phyloP scores from a whole-genome alignment of 495 filamentous ascomycete species.

The Penicillium tannophilum region DNA sequence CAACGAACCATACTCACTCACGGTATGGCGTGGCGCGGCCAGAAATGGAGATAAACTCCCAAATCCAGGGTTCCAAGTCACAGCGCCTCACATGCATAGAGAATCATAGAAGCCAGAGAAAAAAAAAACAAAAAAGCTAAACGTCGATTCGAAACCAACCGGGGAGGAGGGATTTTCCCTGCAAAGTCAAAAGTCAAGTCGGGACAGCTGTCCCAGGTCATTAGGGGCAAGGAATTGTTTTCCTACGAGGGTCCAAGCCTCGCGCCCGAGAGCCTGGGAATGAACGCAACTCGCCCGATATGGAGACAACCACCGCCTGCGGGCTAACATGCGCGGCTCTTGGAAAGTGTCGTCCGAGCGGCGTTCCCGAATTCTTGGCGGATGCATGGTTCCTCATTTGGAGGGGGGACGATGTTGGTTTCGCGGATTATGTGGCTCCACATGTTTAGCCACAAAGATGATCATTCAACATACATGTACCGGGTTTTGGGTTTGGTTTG shows the following conservation, averaged over 20 bases:
- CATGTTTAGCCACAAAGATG: not conserved
- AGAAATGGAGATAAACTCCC: not conserved
- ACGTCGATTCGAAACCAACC: not conserved
- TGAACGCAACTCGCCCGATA: constrained; percentile 13
- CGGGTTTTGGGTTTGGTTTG: too few species aligned
- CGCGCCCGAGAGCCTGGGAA: constrained; percentile 13
- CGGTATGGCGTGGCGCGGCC: not conserved
- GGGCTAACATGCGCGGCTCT: constrained; percentile 15
- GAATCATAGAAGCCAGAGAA: not conserved
- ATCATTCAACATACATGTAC: not conserved
- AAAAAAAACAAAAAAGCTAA: not conserved
- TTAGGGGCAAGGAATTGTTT: not conserved
- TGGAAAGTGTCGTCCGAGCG: constrained; percentile 12
- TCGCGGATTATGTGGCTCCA: not conserved
- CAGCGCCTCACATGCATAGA: constrained; percentile 5
- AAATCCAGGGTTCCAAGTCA: not conserved
- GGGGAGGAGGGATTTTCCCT: not conserved
- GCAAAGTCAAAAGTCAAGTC: not conserved
- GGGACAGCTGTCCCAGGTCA: not conserved
- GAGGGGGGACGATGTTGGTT: not conserved
- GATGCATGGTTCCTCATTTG: not conserved
- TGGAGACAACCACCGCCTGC: constrained; percentile 2
- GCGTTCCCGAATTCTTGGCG: constrained; percentile 8
- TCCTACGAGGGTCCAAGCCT: not conserved
- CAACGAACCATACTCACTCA: not conserved